A percentile compares a stretch with the other conserved stretches of the same genome.
phyloP scores from a whole-genome alignment of 2,329 filamentous ascomycete genomes.

The Didymella pomorum region DNA sequence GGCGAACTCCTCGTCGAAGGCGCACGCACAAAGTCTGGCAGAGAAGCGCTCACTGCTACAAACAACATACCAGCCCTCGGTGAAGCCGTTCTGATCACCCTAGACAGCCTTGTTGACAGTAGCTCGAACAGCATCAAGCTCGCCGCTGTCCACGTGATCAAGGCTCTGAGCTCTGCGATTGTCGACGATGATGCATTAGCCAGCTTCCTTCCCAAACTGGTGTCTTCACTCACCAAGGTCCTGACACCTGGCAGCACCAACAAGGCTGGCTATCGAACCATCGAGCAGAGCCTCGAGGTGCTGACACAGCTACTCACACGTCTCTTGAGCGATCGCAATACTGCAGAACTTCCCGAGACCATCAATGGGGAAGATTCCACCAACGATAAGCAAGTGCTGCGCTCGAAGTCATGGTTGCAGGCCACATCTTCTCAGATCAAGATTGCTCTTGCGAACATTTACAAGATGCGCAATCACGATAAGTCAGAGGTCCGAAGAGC shows the following conservation, averaged over 20 bases:
- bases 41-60: constrained; percentile 61
- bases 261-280: constrained; percentile 67
- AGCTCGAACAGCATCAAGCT: constrained; percentile 73
- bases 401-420: constrained; percentile 72
- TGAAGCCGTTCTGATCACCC: constrained; percentile 79
- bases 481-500: constrained; percentile 72
- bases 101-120: constrained; percentile 75
- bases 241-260: constrained; percentile 73
- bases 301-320: constrained; percentile 59
- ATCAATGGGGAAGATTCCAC: constrained; percentile 16
- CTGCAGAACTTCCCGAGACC: constrained; percentile 36
- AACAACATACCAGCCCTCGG: constrained; percentile 79
- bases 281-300: constrained; percentile 68
- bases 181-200: constrained; percentile 78
- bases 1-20: constrained; percentile 69
- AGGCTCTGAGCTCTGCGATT: constrained; percentile 68
- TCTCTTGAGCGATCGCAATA: constrained; percentile 58
- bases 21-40: constrained; percentile 58
- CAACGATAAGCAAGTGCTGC: constrained; percentile 46
- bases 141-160: constrained; percentile 71
- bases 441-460: constrained; percentile 77
- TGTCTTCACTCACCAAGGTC: constrained; percentile 80
- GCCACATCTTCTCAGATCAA: constrained; percentile 84
- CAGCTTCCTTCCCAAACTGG: constrained; percentile 85
- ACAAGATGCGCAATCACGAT: constrained; percentile 77